Evolutionary conservation across 2,329 filamentous ascomycete species (phyloP).

Genomic region (Venturia asperata): DNA sequence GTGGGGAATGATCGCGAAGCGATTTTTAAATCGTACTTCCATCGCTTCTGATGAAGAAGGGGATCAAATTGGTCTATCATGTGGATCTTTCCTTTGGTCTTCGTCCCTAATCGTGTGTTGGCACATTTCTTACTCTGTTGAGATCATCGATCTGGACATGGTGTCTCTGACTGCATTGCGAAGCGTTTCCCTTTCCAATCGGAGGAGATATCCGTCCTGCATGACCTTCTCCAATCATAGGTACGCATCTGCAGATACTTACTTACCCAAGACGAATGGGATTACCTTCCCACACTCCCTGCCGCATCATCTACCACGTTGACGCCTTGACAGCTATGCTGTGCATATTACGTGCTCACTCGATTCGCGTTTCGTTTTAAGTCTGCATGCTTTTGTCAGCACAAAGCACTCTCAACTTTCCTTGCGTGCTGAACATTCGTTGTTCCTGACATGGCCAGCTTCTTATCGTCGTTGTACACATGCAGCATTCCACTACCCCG

Average conservation of each 20-base stretch:
- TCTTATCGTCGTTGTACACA: not conserved
- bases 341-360: not conserved
- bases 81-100: not conserved
- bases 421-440: not conserved
- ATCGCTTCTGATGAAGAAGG: not conserved
- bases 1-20: not conserved
- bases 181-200: not conserved
- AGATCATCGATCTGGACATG: not conserved
- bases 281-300: too few species aligned
- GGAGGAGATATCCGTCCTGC: not conserved
- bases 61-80: not conserved
- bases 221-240: not conserved
- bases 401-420: not conserved
- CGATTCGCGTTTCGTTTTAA: not conserved
- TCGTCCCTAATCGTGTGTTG: not conserved
- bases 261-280: too few species aligned
- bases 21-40: conserved; percentile 2
- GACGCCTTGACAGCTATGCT: too few species aligned
- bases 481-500: not conserved
- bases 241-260: too few species aligned
- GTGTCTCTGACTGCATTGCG: not conserved
- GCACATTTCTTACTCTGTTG: not conserved
- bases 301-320: too few species aligned
- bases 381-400: not conserved
- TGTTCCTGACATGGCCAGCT: not conserved